phyloP scores from a whole-genome alignment of 2,329 filamentous ascomycete genomes.

The Beauveria rudraprayagi region DNA sequence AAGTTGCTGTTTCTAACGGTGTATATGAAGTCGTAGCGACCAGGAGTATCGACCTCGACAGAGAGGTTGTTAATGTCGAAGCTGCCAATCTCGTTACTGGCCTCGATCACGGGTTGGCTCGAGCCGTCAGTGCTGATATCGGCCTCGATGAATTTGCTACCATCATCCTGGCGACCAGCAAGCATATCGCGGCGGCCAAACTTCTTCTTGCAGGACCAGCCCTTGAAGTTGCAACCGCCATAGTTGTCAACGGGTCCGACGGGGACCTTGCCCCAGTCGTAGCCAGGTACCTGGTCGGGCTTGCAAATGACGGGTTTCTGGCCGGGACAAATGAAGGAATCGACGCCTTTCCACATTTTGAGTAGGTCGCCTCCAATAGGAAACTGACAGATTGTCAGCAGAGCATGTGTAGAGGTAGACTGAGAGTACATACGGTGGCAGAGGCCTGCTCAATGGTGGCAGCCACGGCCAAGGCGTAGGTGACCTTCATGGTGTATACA shows the following conservation, averaged over 20 bases:
- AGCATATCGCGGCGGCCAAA: slow-evolving; percentile 47
- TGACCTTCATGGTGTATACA: slow-evolving; percentile 43
- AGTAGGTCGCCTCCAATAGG: slow-evolving; percentile 12
- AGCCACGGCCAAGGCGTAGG: slow-evolving; percentile 40
- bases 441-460: slow-evolving; percentile 42
- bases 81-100: slow-evolving; percentile 27
- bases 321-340: slow-evolving; percentile 56
- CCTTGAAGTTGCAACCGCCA: slow-evolving; percentile 64
- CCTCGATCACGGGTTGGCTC: slow-evolving; percentile 24
- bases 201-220: slow-evolving; percentile 60
- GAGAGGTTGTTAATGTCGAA: slow-evolving; percentile 75
- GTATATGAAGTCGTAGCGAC: slow-evolving; percentile 78
- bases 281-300: slow-evolving; percentile 59
- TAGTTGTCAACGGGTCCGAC: slow-evolving; percentile 57
- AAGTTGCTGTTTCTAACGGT: slow-evolving; percentile 20
- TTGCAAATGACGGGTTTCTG: slow-evolving; percentile 74
- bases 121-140: slow-evolving; percentile 33
- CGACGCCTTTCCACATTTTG: slow-evolving; percentile 22
- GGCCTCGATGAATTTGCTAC: slow-evolving; percentile 55
- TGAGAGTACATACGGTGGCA: slow-evolving; percentile 32
- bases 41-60: slow-evolving; percentile 65
- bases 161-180: slow-evolving; percentile 41
- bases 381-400: slow-evolving; percentile 13
- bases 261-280: slow-evolving; percentile 59
- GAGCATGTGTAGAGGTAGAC: not conserved